Conservation (phyloP, 208 protist genomes). For the Leishmania lainsoni region DNA sequence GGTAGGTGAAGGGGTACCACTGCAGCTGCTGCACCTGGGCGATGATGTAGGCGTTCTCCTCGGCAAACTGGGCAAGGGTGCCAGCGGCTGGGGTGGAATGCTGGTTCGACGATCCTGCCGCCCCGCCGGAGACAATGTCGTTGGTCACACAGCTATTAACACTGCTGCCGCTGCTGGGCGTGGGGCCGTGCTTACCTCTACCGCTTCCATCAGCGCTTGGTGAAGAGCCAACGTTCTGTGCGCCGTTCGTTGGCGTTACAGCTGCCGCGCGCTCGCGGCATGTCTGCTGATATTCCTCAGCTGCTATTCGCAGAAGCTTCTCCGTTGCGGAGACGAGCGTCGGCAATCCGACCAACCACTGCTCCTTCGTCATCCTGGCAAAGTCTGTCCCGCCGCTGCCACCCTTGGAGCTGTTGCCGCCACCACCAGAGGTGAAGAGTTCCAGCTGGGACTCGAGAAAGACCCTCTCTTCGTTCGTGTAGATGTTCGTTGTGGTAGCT, state of each 20-base stretch:
- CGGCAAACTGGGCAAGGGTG: conserved; percentile 54
- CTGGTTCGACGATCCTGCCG: neutral
- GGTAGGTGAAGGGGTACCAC: conserved; percentile 74
- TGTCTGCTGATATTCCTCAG: conserved; percentile 39
- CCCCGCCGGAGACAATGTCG: neutral
- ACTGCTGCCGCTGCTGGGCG: neutral
- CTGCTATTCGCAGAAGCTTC: conserved; percentile 36
- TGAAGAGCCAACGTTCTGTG: neutral
- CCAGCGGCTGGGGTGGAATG: conserved; percentile 35
- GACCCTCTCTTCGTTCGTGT: conserved; percentile 28
- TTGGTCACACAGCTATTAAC: conserved; percentile 2
- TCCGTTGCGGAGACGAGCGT: conserved; percentile 28
- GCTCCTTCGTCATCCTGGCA: conserved; percentile 25
- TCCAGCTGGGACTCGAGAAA: conserved; percentile 28
- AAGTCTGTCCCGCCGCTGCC: conserved; percentile 4
- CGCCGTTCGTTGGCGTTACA: neutral
- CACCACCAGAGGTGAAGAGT: conserved; percentile 16
- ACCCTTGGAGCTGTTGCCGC: neutral
- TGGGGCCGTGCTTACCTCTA: neutral
- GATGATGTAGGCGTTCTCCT: conserved; percentile 84
- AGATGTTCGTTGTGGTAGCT: conserved; percentile 8
- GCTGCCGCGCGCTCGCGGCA: conserved; percentile 19
- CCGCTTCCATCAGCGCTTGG: neutral
- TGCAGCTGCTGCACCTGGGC: conserved; percentile 68
- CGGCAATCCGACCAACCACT: conserved; percentile 25